These are phyloP conservation scores for Colletotrichum shisoi DNA, from an alignment of 2,329 filamentous ascomycete genomes.

Conservation along the genomic window DNA sequence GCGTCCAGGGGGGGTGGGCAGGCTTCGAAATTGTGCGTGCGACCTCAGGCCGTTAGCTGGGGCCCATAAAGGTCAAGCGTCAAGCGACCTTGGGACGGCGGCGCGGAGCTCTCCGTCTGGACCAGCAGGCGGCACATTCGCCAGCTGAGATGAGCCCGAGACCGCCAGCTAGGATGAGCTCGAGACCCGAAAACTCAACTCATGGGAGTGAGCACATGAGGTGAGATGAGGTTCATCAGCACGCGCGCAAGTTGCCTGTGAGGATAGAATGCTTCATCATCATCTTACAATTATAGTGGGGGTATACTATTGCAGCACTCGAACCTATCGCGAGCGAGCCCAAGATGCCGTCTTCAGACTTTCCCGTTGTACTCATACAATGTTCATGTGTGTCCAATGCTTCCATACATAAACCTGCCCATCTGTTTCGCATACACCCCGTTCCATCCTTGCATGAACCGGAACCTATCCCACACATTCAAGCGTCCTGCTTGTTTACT, in stretches of 20 bases:
- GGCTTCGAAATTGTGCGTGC: no score
- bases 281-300: conserved; percentile 26
- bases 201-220: conserved; percentile 8
- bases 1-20: no score
- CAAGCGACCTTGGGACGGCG: neutral
- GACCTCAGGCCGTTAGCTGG: no score
- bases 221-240: no score
- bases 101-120: neutral
- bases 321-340: conserved; percentile 1
- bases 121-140: neutral
- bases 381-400: neutral
- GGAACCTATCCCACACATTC: neutral
- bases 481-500: conserved; percentile 13
- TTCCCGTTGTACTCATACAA: conserved; percentile 34
- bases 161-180: no score
- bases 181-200: conserved; percentile 13
- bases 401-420: conserved; percentile 2
- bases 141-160: neutral
- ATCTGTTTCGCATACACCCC: conserved; percentile 6
- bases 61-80: no score
- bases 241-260: neutral
- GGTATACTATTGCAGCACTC: conserved; percentile 26
- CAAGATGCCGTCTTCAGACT: conserved; percentile 19
- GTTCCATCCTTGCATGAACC: neutral
- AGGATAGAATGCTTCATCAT: conserved; percentile 18